Conservation (phyloP, 768 basidiomycete genomes). For the button mushroom (Agaricus bisporus) region DNA sequence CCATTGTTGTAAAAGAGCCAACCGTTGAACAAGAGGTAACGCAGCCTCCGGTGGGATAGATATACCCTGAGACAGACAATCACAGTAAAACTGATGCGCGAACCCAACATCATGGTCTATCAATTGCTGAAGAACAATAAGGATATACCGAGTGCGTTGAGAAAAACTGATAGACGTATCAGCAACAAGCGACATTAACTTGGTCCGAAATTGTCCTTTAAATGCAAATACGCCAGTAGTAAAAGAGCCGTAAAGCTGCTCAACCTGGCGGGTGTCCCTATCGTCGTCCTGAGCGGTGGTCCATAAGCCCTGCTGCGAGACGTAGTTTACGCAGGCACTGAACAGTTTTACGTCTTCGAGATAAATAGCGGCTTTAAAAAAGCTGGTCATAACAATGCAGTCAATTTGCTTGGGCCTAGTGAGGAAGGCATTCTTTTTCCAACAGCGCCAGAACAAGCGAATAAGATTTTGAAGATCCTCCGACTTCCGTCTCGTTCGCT, state of each 20-base stretch:
- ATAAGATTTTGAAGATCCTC: constrained; percentile 20
- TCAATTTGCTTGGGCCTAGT: constrained; percentile 20
- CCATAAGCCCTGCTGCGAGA: constrained; percentile 23
- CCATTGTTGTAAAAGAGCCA: constrained; percentile 24
- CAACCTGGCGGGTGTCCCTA: constrained; percentile 19
- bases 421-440: constrained; percentile 21
- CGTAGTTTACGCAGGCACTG: constrained; percentile 29
- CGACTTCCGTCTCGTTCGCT: neutral
- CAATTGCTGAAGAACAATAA: constrained; percentile 14
- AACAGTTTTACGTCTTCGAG: constrained; percentile 31
- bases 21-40: constrained; percentile 24
- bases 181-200: constrained; percentile 13
- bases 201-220: constrained; percentile 20
- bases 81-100: constrained; percentile 28
- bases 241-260: constrained; percentile 30
- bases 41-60: constrained; percentile 17
- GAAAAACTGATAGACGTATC: neutral
- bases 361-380: constrained; percentile 39
- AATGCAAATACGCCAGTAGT: constrained; percentile 22
- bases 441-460: constrained; percentile 34
- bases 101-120: constrained; percentile 21
- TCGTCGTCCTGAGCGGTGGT: constrained; percentile 11
- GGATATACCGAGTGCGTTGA: constrained; percentile 4
- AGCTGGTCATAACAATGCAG: constrained; percentile 34
- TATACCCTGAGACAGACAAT: constrained; percentile 19